These are phyloP conservation scores for Rubia peregrina DNA, from an alignment of 305 asterid species.

Conservation along the genomic window DNA sequence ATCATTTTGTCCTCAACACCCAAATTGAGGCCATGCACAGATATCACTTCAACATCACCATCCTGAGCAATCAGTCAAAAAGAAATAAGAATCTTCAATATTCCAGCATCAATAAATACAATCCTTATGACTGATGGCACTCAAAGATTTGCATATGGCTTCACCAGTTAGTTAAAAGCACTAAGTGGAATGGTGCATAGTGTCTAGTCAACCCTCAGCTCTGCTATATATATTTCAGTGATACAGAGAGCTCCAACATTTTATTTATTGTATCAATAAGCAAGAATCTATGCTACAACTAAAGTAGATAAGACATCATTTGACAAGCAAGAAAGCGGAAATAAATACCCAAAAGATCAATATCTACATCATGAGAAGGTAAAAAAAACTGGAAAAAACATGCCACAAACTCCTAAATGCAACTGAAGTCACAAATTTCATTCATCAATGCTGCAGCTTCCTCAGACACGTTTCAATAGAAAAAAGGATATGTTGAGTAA, in stretches of 20 bases:
- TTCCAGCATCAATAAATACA: constrained; percentile 1
- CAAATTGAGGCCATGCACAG: constrained; percentile 44
- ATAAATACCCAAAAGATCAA: not conserved
- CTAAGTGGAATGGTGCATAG: not conserved
- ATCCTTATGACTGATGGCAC: not conserved
- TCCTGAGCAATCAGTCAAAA: constrained; percentile 39
- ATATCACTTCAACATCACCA: constrained; percentile 38
- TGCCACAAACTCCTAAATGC: not conserved
- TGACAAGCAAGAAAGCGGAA: not conserved
- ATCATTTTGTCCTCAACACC: constrained; percentile 48
- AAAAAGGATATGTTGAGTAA: not conserved
- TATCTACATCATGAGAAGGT: not conserved
- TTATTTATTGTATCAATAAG: not conserved
- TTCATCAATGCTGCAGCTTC: not conserved
- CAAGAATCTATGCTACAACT: not conserved
- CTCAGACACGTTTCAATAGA: not conserved
- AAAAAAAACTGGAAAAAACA: not conserved
- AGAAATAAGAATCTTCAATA: constrained; percentile 19
- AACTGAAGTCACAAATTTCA: not conserved
- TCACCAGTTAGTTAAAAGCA: not conserved
- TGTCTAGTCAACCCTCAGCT: not conserved
- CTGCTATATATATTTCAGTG: not conserved
- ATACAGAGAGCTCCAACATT: not conserved
- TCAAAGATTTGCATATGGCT: not conserved
- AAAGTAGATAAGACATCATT: not conserved